phyloP scores from a whole-genome alignment of 2,329 filamentous ascomycete genomes.

The Fusarium circinatum region DNA sequence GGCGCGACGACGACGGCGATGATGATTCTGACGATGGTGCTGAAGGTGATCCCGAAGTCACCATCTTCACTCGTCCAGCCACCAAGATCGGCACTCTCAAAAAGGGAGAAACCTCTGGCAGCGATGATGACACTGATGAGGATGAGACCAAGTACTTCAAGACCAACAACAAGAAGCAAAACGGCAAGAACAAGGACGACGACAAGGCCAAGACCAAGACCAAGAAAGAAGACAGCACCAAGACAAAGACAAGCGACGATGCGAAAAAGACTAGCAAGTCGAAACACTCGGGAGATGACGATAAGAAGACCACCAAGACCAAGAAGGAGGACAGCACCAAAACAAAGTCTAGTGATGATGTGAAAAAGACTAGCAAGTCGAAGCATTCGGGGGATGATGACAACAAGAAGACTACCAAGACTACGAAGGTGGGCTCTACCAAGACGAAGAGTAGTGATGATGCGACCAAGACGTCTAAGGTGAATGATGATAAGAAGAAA shows the following conservation, averaged over 20 bases:
- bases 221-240: not conserved
- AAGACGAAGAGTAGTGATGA: not conserved
- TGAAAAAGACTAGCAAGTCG: not conserved
- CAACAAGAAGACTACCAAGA: not conserved
- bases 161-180: slow-evolving; percentile 4
- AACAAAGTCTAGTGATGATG: not conserved
- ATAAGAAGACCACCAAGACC: not conserved
- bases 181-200: not conserved
- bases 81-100: not conserved
- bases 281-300: not conserved
- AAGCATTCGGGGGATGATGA: not conserved
- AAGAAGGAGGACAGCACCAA: not conserved
- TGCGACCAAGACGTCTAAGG: not conserved
- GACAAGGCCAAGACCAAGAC: not conserved
- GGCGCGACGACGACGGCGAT: not conserved
- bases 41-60: not conserved
- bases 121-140: not conserved
- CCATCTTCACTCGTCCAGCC: not conserved
- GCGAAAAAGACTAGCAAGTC: not conserved
- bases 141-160: slow-evolving; percentile 1
- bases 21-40: not conserved
- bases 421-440: not conserved
- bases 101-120: not conserved
- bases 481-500: not conserved
- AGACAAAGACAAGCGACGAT: not conserved